Conservation (phyloP, 352 stramenopile genomes). For the Phytopythium oedochilum region DNA sequence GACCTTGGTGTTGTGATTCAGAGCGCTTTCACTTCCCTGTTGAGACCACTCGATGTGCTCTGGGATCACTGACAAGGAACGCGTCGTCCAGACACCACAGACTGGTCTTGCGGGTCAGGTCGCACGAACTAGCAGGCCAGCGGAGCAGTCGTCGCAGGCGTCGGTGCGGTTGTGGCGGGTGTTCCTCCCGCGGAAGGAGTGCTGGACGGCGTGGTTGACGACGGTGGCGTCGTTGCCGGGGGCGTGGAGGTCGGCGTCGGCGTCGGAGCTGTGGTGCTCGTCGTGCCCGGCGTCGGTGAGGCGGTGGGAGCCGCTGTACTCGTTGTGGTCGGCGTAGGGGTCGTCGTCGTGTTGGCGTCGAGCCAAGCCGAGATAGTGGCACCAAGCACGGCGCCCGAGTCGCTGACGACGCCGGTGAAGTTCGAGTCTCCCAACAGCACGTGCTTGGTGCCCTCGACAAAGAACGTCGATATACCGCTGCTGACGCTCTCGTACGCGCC, state of each 20-base stretch:
- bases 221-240: neutral
- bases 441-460: constrained; percentile 41
- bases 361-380: constrained; percentile 15
- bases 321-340: neutral
- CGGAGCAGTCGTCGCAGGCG: neutral
- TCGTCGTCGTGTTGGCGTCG: constrained; percentile 8
- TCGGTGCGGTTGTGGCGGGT: neutral
- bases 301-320: neutral
- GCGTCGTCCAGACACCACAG: too few relatives aligned
- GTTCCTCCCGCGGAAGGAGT: neutral
- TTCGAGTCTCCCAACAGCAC: constrained; percentile 29
- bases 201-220: neutral
- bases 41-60: neutral
- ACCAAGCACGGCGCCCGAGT: constrained; percentile 19
- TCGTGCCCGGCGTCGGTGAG: neutral
- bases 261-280: neutral
- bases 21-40: neutral
- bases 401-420: constrained; percentile 21
- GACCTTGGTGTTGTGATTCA: too few relatives aligned
- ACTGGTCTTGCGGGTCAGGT: too few relatives aligned
- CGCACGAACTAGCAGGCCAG: neutral
- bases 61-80: too few relatives aligned
- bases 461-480: constrained; percentile 35
- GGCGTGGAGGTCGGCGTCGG: neutral
- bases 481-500: constrained; percentile 35